phyloP scores from a whole-genome alignment of 1,284 basidiomycete genomes.

The Irpex rosettiformis region DNA sequence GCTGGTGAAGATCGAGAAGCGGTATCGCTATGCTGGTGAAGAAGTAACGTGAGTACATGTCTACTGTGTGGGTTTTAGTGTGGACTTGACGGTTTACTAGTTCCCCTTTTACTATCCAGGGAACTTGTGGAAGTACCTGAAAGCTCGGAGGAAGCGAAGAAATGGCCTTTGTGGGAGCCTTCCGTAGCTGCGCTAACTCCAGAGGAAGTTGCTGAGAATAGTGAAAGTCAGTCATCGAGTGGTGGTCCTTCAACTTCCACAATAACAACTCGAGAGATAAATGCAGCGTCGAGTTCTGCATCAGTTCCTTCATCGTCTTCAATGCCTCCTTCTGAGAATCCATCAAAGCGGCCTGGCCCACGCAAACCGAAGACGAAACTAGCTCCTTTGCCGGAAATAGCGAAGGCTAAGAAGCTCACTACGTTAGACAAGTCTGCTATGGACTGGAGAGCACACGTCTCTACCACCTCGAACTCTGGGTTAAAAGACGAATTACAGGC shows the following conservation, averaged over 20 bases:
- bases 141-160: conserved; percentile 68
- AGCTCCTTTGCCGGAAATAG: conserved; percentile 40
- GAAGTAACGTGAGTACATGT: conserved; percentile 55
- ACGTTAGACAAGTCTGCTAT: conserved; percentile 81
- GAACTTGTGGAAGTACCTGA: conserved; percentile 70
- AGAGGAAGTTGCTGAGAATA: no score
- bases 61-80: conserved; percentile 4
- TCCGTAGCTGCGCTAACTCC: conserved; percentile 21
- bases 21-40: conserved; percentile 72
- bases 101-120: conserved; percentile 34
- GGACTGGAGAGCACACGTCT: conserved; percentile 75
- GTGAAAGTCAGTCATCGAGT: no score
- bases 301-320: conserved; percentile 5
- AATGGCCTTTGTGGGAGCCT: conserved; percentile 59
- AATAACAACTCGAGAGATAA: no score
- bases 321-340: neutral
- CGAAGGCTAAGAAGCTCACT: conserved; percentile 69
- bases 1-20: conserved; percentile 63
- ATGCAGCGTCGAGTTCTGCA: conserved; percentile 1
- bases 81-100: conserved; percentile 19
- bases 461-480: conserved; percentile 34
- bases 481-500: conserved; percentile 70
- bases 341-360: conserved; percentile 51
- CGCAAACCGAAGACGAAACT: conserved; percentile 60
- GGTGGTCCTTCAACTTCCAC: neutral